phyloP scores from a whole-genome alignment of 2,329 filamentous ascomycete species.

The Cladosporium velox region DNA sequence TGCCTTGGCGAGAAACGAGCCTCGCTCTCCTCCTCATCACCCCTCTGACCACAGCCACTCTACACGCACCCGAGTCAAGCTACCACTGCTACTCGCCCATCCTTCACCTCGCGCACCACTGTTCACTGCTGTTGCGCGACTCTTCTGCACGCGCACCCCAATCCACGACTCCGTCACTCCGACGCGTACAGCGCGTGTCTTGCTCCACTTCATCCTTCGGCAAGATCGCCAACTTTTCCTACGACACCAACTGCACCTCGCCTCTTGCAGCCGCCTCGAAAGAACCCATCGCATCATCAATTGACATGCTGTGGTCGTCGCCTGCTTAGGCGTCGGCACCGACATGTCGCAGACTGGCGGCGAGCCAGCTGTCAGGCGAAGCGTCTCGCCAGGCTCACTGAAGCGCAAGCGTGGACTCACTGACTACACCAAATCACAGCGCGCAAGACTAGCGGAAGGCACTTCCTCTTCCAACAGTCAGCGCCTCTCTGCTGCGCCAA shows the following conservation, averaged over 20 bases:
- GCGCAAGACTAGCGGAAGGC: conserved; percentile 21
- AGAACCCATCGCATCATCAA: not conserved
- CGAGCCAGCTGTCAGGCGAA: conserved; percentile 26
- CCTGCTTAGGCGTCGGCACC: conserved; percentile 27
- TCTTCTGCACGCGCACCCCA: not conserved
- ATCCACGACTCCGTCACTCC: conserved; percentile 1
- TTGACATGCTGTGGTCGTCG: conserved; percentile 19
- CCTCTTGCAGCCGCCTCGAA: not conserved
- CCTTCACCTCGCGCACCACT: not conserved
- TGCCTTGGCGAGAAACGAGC: conserved; percentile 4
- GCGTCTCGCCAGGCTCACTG: conserved; percentile 32
- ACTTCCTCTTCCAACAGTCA: conserved; percentile 16
- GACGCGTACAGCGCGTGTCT: conserved; percentile 17
- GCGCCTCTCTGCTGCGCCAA: conserved; percentile 20
- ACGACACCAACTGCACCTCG: not conserved
- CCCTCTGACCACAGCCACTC: conserved; percentile 2
- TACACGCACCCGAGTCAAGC: not conserved
- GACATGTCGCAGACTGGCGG: conserved; percentile 35
- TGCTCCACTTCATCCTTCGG: conserved; percentile 4
- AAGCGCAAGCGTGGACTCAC: conserved; percentile 31
- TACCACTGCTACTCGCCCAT: not conserved
- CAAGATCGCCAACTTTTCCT: conserved; percentile 18
- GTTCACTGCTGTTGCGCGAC: not conserved
- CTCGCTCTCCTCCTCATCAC: conserved; percentile 7
- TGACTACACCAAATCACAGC: conserved; percentile 22